A percentile compares a stretch with the other conserved stretches of the same genome.
Conservation (phyloP, 306 rosid genomes). For the Notholithocarpus densiflorus region DNA sequence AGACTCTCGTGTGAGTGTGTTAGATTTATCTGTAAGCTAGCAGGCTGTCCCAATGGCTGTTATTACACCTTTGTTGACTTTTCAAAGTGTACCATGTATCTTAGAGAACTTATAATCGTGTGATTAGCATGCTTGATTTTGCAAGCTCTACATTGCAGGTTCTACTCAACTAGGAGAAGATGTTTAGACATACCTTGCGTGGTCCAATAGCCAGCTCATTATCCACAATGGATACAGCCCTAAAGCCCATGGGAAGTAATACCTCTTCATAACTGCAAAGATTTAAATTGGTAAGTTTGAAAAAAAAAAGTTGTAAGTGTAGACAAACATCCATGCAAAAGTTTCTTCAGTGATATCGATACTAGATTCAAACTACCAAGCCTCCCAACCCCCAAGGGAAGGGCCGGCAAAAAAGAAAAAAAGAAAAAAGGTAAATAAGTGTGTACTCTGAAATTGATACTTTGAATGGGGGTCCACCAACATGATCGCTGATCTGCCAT, state of each 20-base stretch:
- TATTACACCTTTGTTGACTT: no score
- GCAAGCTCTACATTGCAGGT: not conserved
- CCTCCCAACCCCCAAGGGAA: no score
- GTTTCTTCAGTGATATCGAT: not conserved
- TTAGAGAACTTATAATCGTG: not conserved
- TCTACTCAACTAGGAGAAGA: not conserved
- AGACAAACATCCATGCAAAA: not conserved
- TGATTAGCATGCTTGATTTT: not conserved
- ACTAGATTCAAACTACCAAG: no score
- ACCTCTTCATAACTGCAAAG: not conserved
- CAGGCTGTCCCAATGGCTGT: no score
- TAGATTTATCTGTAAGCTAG: no score
- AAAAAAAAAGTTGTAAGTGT: not conserved
- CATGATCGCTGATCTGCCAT: conserved; percentile 28
- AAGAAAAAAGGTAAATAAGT: not conserved
- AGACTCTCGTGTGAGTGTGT: no score
- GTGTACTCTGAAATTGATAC: conserved; percentile 40
- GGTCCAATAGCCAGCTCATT: conserved; percentile 27
- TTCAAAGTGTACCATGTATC: no score
- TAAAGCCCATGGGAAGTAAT: no score
- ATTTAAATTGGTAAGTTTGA: not conserved
- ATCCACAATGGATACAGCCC: no score
- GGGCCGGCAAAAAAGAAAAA: no score
- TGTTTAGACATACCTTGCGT: conserved; percentile 29
- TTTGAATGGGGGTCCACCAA: conserved; percentile 46